Conservation (phyloP, 495 filamentous ascomycete species). For the Neurospora tetrasperma region DNA sequence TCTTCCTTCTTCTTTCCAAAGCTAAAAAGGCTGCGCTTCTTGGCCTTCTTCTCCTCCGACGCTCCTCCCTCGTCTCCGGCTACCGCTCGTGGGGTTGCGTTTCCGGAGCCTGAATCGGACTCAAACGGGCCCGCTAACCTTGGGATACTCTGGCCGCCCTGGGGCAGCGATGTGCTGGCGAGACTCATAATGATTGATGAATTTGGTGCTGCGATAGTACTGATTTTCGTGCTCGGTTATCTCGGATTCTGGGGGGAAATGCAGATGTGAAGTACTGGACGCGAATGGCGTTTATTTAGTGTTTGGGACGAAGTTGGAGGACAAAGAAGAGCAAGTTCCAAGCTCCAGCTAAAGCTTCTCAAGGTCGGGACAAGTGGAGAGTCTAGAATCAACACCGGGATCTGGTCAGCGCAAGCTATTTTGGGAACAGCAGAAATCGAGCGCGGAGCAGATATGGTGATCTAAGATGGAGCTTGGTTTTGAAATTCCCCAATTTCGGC, state of each 20-base stretch:
- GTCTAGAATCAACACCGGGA: neutral
- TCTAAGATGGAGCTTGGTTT: neutral
- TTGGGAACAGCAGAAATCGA: neutral
- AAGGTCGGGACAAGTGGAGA: neutral
- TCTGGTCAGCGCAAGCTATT: neutral
- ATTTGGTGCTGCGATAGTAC: neutral
- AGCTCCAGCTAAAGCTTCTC: neutral
- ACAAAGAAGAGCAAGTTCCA: neutral
- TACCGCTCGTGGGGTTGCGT: slow-evolving; percentile 26
- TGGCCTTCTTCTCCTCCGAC: slow-evolving; percentile 31
- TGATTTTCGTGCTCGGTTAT: neutral
- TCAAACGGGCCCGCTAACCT: slow-evolving; percentile 22
- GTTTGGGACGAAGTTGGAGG: neutral
- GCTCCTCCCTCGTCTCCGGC: slow-evolving; percentile 8
- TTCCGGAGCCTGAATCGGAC: slow-evolving; percentile 19
- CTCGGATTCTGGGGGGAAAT: neutral
- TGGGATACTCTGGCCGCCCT: slow-evolving; percentile 14
- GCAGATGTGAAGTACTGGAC: neutral
- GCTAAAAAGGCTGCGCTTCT: slow-evolving; percentile 47
- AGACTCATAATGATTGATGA: slow-evolving; percentile 18
- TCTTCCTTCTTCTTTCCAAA: slow-evolving; percentile 59
- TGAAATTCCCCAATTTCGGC: slow-evolving; percentile 12
- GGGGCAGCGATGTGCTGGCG: slow-evolving; percentile 13
- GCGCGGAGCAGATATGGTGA: neutral
- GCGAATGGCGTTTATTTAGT: neutral